phyloP scores from a whole-genome alignment of 768 basidiomycete species.

The Dictyophora rubrovolvata region DNA sequence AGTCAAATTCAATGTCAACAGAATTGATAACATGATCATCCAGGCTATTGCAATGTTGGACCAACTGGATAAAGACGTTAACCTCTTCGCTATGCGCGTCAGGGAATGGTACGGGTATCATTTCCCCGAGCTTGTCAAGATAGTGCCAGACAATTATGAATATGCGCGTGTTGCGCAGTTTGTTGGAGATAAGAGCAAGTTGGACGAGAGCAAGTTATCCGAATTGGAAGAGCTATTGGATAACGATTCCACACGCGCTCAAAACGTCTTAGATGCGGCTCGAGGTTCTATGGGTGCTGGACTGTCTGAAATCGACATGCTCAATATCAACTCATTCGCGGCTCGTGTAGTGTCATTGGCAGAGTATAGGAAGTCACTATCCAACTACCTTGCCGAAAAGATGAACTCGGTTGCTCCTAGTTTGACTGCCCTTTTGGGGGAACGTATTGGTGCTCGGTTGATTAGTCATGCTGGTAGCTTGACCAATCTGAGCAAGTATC shows the following conservation, averaged over 20 bases:
- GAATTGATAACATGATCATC: slow-evolving; percentile 98
- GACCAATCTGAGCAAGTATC: slow-evolving; percentile 96
- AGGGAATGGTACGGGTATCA: slow-evolving; percentile 99
- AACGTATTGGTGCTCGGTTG: slow-evolving; percentile 83
- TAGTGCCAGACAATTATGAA: slow-evolving; percentile 90
- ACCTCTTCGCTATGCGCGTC: slow-evolving; percentile 96
- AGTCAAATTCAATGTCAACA: slow-evolving; percentile 95
- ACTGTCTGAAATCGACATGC: slow-evolving; percentile 85
- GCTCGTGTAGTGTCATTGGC: slow-evolving; percentile 82
- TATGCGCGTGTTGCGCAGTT: slow-evolving; percentile 81
- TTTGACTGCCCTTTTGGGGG: slow-evolving; percentile 80
- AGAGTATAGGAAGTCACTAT: slow-evolving; percentile 86
- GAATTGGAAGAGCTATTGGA: slow-evolving; percentile 73
- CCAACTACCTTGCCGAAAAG: slow-evolving; percentile 85
- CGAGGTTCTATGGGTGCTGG: slow-evolving; percentile 90
- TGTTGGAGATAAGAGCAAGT: slow-evolving; percentile 79
- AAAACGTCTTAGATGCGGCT: slow-evolving; percentile 91
- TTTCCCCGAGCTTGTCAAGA: slow-evolving; percentile 89
- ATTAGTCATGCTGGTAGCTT: slow-evolving; percentile 95
- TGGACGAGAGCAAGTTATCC: slow-evolving; percentile 70
- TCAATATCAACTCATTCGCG: slow-evolving; percentile 92
- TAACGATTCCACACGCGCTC: slow-evolving; percentile 75
- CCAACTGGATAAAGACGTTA: slow-evolving; percentile 98
- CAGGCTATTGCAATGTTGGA: slow-evolving; percentile 97
- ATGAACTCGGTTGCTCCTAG: slow-evolving; percentile 97